Evolutionary conservation across 1,284 basidiomycete species (phyloP).

Genomic region (Chiua sp.): DNA sequence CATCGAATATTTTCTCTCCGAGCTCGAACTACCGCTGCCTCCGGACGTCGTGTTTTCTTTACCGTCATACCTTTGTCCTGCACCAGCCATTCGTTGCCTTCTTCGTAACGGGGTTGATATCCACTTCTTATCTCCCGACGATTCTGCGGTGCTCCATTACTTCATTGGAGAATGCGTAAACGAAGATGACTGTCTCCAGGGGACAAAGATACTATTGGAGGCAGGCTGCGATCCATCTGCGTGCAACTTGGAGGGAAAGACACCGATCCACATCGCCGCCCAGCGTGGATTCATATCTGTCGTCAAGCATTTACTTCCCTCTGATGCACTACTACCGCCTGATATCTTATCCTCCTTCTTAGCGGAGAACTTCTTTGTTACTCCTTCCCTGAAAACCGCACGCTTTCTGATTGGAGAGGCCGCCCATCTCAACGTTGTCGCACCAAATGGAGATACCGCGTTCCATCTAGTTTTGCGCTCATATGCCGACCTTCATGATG

Average conservation of each 20-base stretch:
- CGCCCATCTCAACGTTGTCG: background rate
- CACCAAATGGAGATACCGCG: slow-evolving; percentile 5
- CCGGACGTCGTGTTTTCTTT: slow-evolving; percentile 1
- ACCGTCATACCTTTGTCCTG: background rate
- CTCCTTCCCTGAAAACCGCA: background rate
- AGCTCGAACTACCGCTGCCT: background rate
- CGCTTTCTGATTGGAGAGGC: background rate
- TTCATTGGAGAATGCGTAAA: background rate
- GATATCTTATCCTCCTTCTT: slow-evolving; percentile 7
- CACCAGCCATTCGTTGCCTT: background rate
- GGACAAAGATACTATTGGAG: background rate
- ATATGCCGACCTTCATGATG: background rate
- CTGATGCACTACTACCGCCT: background rate
- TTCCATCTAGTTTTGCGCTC: slow-evolving; percentile 4
- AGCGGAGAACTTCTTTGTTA: background rate
- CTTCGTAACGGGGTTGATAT: background rate
- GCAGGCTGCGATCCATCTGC: slow-evolving; percentile 12
- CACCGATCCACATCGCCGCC: background rate
- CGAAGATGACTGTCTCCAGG: background rate
- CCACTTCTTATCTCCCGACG: background rate
- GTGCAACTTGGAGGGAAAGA: slow-evolving; percentile 3
- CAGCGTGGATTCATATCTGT: background rate
- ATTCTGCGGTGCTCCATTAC: slow-evolving; percentile 8
- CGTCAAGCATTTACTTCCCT: slow-evolving; percentile 1
- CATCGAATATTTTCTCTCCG: background rate